Evolutionary conservation across 805 yeast species (phyloP).

Genomic region (Sungouiozyma ichnusensis): DNA sequence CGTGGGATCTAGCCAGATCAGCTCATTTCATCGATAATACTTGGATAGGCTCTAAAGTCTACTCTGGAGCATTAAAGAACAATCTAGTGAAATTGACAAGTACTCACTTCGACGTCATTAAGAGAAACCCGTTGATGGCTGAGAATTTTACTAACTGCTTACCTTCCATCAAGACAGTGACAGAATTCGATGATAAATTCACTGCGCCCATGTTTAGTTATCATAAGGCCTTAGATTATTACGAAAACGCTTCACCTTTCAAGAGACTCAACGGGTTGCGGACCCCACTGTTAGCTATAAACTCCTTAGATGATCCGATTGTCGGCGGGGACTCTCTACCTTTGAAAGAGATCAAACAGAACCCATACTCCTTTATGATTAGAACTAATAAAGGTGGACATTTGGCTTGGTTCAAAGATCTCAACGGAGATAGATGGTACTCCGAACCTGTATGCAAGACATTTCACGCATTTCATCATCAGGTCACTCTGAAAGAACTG

Average conservation of each 20-base stretch:
- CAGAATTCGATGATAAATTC: conserved; percentile 52
- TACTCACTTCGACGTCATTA: conserved; percentile 33
- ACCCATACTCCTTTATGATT: conserved; percentile 50
- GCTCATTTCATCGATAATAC: conserved; percentile 34
- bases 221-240: conserved; percentile 53
- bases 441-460: conserved; percentile 40
- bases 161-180: conserved; percentile 26
- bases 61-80: conserved; percentile 41
- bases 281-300: conserved; percentile 55
- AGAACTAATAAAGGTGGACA: conserved; percentile 71
- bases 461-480: conserved; percentile 28
- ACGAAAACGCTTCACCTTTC: conserved; percentile 49
- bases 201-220: conserved; percentile 63
- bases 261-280: conserved; percentile 40
- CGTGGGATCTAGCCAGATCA: conserved; percentile 62
- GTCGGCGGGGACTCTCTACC: conserved; percentile 44
- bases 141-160: conserved; percentile 17
- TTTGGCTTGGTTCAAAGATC: conserved; percentile 58
- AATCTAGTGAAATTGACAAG: conserved; percentile 36
- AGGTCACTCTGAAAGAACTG: conserved; percentile 19
- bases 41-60: conserved; percentile 35
- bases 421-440: conserved; percentile 58
- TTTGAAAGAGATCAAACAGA: conserved; percentile 35
- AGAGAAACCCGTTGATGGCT: conserved; percentile 19
- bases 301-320: conserved; percentile 67